Conservation (phyloP, 352 stramenopile genomes). For the Globisporangium echinulatum region DNA sequence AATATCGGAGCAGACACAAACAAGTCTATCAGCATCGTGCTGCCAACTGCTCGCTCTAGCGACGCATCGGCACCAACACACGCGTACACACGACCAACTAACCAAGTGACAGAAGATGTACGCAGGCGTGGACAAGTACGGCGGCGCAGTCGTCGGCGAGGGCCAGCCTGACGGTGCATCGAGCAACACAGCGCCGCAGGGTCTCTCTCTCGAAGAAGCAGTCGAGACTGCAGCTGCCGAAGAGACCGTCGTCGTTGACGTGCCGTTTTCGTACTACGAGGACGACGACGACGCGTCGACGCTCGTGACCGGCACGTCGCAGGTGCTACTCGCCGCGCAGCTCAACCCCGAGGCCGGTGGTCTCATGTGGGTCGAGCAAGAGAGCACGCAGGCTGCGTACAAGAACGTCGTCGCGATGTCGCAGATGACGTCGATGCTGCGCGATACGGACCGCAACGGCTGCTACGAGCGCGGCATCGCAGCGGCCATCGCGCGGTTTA, state of each 20-base stretch:
- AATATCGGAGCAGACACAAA: no score
- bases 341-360: conserved; percentile 65
- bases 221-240: conserved; percentile 73
- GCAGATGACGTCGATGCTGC: conserved; percentile 87
- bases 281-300: conserved; percentile 51
- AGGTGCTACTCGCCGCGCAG: conserved; percentile 65
- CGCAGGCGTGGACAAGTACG: conserved; percentile 78
- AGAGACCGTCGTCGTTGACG: conserved; percentile 76
- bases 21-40: no score
- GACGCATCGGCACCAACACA: no score
- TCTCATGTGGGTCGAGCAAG: conserved; percentile 79
- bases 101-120: conserved; percentile 36
- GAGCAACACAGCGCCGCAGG: conserved; percentile 15
- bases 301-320: conserved; percentile 50
- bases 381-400: conserved; percentile 49
- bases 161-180: conserved; percentile 32
- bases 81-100: no score
- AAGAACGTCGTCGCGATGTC: conserved; percentile 83
- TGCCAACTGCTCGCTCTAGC: no score
- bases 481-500: conserved; percentile 50
- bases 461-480: conserved; percentile 76
- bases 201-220: conserved; percentile 60
- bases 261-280: conserved; percentile 75
- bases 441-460: conserved; percentile 65
- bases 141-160: conserved; percentile 59